Percentiles rank a stretch among this genome's conserved stretches.
Evolutionary conservation across 176 grass and related monocot species (phyloP).

Genomic region (Aechmea fasciata): DNA sequence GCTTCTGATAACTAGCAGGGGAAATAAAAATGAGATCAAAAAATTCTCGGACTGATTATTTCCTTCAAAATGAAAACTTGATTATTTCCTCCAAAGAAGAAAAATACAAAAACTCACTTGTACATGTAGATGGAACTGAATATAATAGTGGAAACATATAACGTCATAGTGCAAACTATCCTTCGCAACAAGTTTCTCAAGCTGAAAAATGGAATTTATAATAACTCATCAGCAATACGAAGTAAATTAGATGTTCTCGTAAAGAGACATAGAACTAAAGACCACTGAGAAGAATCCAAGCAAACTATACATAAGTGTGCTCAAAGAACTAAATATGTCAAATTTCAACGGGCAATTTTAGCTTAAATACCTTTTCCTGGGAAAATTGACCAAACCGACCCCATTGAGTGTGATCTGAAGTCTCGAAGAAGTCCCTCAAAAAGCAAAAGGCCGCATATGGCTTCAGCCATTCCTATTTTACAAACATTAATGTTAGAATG

Average conservation of each 20-base stretch:
- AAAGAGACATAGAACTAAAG: background rate
- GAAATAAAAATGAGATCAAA: constrained; percentile 12
- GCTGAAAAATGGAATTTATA: constrained; percentile 33
- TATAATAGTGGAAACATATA: constrained; percentile 93
- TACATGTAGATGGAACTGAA: constrained; percentile 93
- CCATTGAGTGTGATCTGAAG: constrained; percentile 96
- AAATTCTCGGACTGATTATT: background rate
- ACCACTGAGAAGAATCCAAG: background rate
- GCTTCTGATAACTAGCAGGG: constrained; percentile 68
- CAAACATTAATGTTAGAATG: background rate
- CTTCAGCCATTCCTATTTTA: constrained; percentile 93
- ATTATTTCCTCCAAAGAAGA: background rate
- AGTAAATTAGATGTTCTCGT: constrained; percentile 6
- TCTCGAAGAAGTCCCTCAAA: constrained; percentile 94
- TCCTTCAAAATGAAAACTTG: constrained; percentile 2
- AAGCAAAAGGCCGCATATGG: constrained; percentile 99
- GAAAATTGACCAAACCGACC: constrained; percentile 81
- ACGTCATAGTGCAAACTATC: constrained; percentile 70
- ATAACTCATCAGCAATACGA: constrained; percentile 16
- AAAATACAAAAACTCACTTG: constrained; percentile 66
- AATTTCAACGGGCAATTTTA: constrained; percentile 14
- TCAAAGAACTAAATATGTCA: constrained; percentile 2
- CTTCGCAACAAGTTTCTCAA: constrained; percentile 71
- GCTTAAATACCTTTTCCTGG: constrained; percentile 68
- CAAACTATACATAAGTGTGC: background rate